Conservation (phyloP, 192 early-diverging fungal species). For the Backusella luteola region DNA sequence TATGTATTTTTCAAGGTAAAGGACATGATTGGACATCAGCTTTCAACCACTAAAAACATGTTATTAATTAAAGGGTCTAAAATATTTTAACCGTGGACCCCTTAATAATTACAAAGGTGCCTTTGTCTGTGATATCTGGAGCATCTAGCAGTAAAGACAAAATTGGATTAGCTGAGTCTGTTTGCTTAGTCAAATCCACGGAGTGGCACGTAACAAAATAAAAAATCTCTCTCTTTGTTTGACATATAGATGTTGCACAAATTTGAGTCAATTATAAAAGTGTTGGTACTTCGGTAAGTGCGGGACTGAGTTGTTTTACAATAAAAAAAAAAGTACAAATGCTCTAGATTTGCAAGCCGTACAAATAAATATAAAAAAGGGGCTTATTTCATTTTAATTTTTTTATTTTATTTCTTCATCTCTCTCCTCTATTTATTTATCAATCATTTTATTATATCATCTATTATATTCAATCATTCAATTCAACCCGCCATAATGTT, state of each 20-base stretch:
- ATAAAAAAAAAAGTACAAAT: not conserved
- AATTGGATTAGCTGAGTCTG: not conserved
- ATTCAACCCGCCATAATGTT: conserved; percentile 4
- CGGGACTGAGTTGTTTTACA: conserved; percentile 9
- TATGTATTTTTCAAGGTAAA: not conserved
- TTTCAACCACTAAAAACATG: not conserved
- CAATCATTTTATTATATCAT: not conserved
- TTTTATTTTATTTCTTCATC: not conserved
- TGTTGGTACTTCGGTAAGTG: not conserved
- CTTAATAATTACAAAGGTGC: not conserved
- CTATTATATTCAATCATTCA: not conserved
- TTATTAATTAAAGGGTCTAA: not conserved
- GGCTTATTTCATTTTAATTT: not conserved
- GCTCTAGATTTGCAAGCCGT: not conserved
- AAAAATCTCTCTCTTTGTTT: not conserved
- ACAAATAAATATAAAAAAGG: not conserved
- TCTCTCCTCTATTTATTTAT: not conserved
- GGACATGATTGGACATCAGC: not conserved
- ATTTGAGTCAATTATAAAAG: not conserved
- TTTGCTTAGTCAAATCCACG: not conserved
- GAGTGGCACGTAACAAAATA: not conserved
- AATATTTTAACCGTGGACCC: not conserved
- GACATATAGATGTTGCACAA: not conserved
- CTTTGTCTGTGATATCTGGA: not conserved
- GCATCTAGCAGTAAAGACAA: not conserved